Base-by-base conservation (phyloP, 805 yeast genomes). In the Lachancea sp. region DNA sequence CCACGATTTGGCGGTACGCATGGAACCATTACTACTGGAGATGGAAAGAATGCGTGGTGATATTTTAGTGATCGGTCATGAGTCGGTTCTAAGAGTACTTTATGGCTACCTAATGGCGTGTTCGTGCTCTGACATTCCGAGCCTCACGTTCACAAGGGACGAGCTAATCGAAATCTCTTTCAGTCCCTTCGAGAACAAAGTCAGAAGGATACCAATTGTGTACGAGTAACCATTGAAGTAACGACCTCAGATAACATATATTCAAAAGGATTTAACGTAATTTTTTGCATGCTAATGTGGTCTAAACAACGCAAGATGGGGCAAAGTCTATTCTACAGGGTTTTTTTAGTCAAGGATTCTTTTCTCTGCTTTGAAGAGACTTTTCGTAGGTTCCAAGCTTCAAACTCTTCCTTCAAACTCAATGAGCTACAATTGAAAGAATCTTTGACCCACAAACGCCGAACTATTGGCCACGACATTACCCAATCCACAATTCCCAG, bases 61-160 rank as follows among this genome's bases (percentile, higher is more conserved):
- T 60, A 76, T 93, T 13, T 70, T 93, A 53, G 84, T 93, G 48
- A 85, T 93, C 54, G 97, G 96, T 1, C 97, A 93, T 62, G 97
- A 91, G 57, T 79, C 95, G 1, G 84, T 93, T 2, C 73, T 95
- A 51, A 73, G 90, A 49, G 96, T 93, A 4, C 75, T 93, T 42
- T 93, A 89, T 58, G 99, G 98, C 3, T 93, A 93, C 66, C 72
- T 91, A 56, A 87, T 93, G 96, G 93, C 96, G 6, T 82, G 87
- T 53, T 78, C 91, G 2, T 85, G 93, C 54, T 73, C 74, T 49
- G 97, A 90, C 54, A 88, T 93, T 47, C 97, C 99, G 5, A 68
- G 71, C 33, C 69, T 91, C 42, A 70, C 77, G 49, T 90, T 93
- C 66, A 81, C 91, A 32, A 78, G 86, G 46, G 78, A 85, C 60